These are phyloP conservation scores for Thraustochytrium sp. DNA, from an alignment of 352 stramenopile genomes.

Conservation along the genomic window DNA sequence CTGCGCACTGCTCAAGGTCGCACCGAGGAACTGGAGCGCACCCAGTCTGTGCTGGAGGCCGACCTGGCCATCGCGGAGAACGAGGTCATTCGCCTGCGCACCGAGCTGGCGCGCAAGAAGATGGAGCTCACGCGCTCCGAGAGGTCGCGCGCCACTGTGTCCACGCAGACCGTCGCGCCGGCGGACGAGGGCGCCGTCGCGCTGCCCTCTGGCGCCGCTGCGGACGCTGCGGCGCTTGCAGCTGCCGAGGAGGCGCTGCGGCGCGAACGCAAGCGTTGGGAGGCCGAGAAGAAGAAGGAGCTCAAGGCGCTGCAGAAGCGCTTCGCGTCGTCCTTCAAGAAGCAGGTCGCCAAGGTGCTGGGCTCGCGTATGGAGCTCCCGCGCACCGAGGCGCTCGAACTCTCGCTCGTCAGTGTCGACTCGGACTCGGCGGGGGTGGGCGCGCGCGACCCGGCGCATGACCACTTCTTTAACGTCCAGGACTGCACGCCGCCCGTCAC, in stretches of 20 bases:
- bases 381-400: not conserved
- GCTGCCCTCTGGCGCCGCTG: not conserved
- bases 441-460: not conserved
- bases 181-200: not conserved
- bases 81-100: constrained; percentile 4
- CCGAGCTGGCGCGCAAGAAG: constrained; percentile 20
- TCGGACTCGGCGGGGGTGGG: not conserved
- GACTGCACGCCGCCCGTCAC: constrained; percentile 7
- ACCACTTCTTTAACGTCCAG: not conserved
- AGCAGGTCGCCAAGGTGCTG: constrained; percentile 22
- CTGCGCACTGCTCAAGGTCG: not conserved
- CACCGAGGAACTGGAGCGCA: not conserved
- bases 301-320: not conserved
- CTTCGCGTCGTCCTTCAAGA: constrained; percentile 30
- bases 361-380: not conserved
- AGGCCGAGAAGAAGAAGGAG: constrained; percentile 25
- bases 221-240: not conserved
- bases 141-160: not conserved
- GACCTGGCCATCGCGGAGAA: constrained; percentile 28
- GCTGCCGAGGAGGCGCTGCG: not conserved
- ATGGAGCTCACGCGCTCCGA: constrained; percentile 12
- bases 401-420: constrained; percentile 7
- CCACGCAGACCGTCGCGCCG: not conserved
- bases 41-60: constrained; percentile 13
- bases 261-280: not conserved